These are phyloP conservation scores for Synchytrium microbalum DNA, from an alignment of 371 early-diverging fungal species.

Conservation along the genomic window DNA sequence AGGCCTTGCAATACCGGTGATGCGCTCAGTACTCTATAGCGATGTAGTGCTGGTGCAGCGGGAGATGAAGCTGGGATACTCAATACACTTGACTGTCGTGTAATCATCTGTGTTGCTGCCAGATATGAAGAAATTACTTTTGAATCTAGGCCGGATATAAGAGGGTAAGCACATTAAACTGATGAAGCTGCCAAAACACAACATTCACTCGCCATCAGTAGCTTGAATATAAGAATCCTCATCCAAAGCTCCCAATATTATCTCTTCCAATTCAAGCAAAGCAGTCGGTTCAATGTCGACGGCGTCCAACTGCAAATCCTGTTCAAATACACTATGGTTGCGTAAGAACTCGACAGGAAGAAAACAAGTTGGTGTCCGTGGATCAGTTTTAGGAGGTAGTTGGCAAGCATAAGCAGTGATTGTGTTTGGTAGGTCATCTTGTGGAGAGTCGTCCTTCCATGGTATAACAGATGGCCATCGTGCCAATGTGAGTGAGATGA, in stretches of 20 bases:
- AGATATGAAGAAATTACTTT: constrained; percentile 20
- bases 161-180: neutral
- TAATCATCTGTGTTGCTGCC: constrained; percentile 14
- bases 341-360: neutral
- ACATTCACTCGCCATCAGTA: constrained; percentile 36
- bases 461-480: neutral
- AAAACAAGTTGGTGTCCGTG: neutral
- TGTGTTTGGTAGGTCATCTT: too few relatives aligned
- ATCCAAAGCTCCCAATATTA: constrained; percentile 56
- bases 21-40: constrained; percentile 48
- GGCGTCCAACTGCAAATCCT: neutral
- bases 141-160: neutral
- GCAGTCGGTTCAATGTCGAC: constrained; percentile 35
- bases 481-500: neutral
- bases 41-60: neutral
- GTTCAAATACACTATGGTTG: neutral
- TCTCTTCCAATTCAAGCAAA: constrained; percentile 53
- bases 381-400: neutral
- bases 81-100: constrained; percentile 27
- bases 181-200: neutral
- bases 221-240: constrained; percentile 45
- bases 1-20: constrained; percentile 63
- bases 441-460: too few relatives aligned
- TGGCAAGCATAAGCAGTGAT: neutral
- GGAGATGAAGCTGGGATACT: constrained; percentile 14